Base-by-base conservation (phyloP, 2,329 filamentous ascomycete genomes). In the Aspergillus transmontanensis region DNA sequence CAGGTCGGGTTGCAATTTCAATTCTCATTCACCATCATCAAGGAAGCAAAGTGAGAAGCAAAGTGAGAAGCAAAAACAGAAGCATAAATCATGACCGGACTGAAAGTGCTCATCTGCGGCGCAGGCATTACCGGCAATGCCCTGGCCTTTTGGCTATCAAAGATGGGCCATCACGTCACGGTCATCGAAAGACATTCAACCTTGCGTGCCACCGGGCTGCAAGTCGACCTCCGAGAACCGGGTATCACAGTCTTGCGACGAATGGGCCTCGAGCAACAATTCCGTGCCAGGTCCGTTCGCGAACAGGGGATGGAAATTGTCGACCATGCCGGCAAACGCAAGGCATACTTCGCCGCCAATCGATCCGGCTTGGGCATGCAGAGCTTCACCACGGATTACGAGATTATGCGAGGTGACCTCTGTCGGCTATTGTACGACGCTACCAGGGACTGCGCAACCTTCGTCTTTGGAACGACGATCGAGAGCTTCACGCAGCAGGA, bases 391-490 rank as follows among this genome's bases (percentile, higher is more conserved):
- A 78, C 76, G 0, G 84, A 87, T 26, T 82, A 80, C 41, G 85
- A 87, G 72, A 86, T 87, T 55, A 81, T 87, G 79, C 75, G 85
- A 11, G 84, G 83, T 0, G 83, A 86, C 59, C 66, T 87, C 30
- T 81, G 79, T 14, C 69, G 67, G 1, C 66, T 87, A 1, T 61
- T 87, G 0, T 78, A 83, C 51, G 70, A 75, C 28, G 61, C 64
- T 6, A 65, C 62, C 6, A 69, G 73, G 43, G 64, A 71, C 2
- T 46, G 85, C 87, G 69, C 67, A 1, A 68, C 68, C 21, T 79
- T 77, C 59, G 26, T 70, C 5, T 80, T 81, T 51, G 78, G 75
- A 11, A 70, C 63, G 0, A 75, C 71, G 5, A 71, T 75, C 26
- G 46, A 68, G 10, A 56, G 57, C 14, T 70, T 79, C n/a, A 65